Evolutionary conservation across 2,329 filamentous ascomycete genomes (phyloP).

Genomic region (Talaromyces sp.): DNA sequence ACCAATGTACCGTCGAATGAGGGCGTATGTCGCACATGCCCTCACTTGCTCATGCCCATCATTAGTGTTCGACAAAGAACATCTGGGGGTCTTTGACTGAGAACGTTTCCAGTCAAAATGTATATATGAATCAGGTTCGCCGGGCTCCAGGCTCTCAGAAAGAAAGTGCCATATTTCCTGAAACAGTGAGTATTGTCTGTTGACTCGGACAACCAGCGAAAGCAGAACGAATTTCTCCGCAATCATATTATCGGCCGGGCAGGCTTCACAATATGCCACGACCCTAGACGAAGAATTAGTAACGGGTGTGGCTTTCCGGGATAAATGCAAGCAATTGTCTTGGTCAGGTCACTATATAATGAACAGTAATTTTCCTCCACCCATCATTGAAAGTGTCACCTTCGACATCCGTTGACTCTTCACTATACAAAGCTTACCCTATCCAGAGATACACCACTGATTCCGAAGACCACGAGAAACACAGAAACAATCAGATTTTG

Average conservation of each 20-base stretch:
- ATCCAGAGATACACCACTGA: not conserved
- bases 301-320: not conserved
- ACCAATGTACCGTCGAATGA: not conserved
- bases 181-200: not conserved
- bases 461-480: not conserved
- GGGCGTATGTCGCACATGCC: not conserved
- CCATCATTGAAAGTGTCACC: not conserved
- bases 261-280: not conserved
- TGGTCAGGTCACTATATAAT: not conserved
- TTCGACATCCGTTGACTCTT: not conserved
- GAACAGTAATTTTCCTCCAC: not conserved
- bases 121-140: not conserved
- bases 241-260: not conserved
- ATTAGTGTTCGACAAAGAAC: not conserved
- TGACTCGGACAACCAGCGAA: not conserved
- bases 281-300: not conserved
- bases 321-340: not conserved
- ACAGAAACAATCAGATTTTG: not conserved
- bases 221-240: not conserved
- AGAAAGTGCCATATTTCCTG: not conserved
- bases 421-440: not conserved
- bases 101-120: not conserved
- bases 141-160: not conserved
- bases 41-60: not conserved
- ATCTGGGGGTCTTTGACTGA: not conserved